phyloP scores from a whole-genome alignment of 768 basidiomycete species.

The Leucosporidium scottii region DNA sequence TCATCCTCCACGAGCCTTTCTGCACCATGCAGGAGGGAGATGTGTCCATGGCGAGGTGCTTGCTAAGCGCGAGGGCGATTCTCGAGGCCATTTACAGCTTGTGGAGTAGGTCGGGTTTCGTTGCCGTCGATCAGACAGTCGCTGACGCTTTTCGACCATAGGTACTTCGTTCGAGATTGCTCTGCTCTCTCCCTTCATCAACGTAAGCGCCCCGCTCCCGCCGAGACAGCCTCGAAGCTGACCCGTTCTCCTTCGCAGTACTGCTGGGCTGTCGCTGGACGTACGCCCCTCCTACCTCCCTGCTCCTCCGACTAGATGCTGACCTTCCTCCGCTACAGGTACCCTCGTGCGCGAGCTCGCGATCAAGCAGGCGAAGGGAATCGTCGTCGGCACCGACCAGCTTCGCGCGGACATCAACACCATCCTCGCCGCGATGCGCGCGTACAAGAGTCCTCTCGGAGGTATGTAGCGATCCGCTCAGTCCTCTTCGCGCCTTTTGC shows the following conservation, averaged over 20 bases:
- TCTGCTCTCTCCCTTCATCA: slow-evolving; percentile 26
- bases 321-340: slow-evolving; percentile 1
- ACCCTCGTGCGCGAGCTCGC: slow-evolving; percentile 33
- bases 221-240: not conserved
- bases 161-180: slow-evolving; percentile 28
- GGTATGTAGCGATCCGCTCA: slow-evolving; percentile 1
- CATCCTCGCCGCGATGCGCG: slow-evolving; percentile 15
- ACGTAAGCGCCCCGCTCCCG: not conserved
- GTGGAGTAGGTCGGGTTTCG: not conserved
- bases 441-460: slow-evolving; percentile 24
- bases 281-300: not conserved
- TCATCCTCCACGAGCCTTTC: slow-evolving; percentile 36
- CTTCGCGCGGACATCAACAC: slow-evolving; percentile 14
- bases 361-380: slow-evolving; percentile 11
- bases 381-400: not conserved
- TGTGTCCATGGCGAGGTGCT: slow-evolving; percentile 16
- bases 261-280: slow-evolving; percentile 27
- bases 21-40: slow-evolving; percentile 12
- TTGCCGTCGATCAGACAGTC: too few species aligned
- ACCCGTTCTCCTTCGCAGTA: not conserved
- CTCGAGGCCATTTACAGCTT: slow-evolving; percentile 22
- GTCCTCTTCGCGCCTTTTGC: not conserved
- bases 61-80: slow-evolving; percentile 18
- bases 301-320: not conserved
- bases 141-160: not conserved